Conservation (phyloP, 345 rosid genomes). For the Reutealis trisperma region DNA sequence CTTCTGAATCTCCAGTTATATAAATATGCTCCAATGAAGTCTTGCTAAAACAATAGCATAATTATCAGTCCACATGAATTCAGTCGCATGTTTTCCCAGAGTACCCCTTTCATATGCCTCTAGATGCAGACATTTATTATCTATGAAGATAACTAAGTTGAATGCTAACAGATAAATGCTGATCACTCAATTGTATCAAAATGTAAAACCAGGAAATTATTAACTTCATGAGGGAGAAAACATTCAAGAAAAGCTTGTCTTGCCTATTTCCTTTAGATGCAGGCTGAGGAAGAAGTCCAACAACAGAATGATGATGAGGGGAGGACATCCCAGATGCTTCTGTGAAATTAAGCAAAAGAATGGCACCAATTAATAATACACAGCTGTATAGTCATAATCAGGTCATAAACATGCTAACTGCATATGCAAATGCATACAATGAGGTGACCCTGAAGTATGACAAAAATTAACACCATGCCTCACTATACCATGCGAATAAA, state of each 20-base stretch:
- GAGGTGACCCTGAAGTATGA: neutral
- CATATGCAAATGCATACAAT: neutral
- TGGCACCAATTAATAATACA: neutral
- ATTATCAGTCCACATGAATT: neutral
- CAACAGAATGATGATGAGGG: constrained; percentile 20
- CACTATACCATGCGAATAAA: neutral
- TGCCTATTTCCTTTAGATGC: constrained; percentile 29
- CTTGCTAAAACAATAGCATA: neutral
- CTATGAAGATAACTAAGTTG: constrained; percentile 3
- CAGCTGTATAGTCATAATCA: constrained; percentile 1
- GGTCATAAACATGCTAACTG: neutral
- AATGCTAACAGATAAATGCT: constrained; percentile 1
- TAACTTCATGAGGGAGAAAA: neutral
- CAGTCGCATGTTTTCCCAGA: constrained; percentile 7
- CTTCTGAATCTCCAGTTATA: neutral
- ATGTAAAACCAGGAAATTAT: constrained; percentile 13
- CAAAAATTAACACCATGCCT: neutral
- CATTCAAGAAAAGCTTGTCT: constrained; percentile 18
- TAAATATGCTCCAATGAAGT: neutral
- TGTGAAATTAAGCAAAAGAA: constrained; percentile 30
- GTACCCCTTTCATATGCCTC: constrained; percentile 9
- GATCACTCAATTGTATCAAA: neutral
- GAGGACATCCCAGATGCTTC: constrained; percentile 27
- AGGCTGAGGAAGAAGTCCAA: constrained; percentile 36
- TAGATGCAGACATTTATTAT: constrained; percentile 1